These are phyloP conservation scores for Candida ulmi DNA, from an alignment of 805 yeast species.

Conservation along the genomic window DNA sequence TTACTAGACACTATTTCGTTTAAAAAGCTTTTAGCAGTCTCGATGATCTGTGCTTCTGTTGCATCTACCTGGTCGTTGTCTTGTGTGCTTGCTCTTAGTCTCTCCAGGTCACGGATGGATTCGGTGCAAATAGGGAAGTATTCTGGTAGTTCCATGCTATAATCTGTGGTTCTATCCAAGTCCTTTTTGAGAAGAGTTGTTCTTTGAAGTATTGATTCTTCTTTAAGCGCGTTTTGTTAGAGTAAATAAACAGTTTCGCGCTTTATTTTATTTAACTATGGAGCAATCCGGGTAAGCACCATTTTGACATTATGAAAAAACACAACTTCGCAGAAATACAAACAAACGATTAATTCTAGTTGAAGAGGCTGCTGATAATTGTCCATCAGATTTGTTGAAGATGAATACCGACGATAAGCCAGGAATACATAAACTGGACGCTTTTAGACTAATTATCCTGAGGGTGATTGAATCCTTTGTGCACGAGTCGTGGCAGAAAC, in stretches of 20 bases:
- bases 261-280: too few species aligned
- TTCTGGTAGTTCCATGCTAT: constrained; percentile 1
- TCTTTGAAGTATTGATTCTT: too few species aligned
- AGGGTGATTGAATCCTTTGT: constrained; percentile 22
- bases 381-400: too few species aligned
- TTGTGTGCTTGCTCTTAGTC: neutral
- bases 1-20: neutral
- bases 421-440: constrained; percentile 5
- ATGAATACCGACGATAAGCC: neutral
- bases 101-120: neutral
- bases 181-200: too few species aligned
- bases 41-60: neutral
- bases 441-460: constrained; percentile 20
- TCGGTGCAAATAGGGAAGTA: constrained; percentile 1
- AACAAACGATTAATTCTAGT: too few species aligned
- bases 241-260: too few species aligned
- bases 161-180: too few species aligned
- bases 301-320: too few species aligned
- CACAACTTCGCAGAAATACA: too few species aligned
- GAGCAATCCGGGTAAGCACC: too few species aligned
- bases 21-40: neutral
- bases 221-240: too few species aligned
- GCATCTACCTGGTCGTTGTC: constrained; percentile 1
- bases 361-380: too few species aligned
- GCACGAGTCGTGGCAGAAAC: constrained; percentile 16